Conservation (phyloP, 768 basidiomycete genomes). For the Boletus rubroflammeus region DNA sequence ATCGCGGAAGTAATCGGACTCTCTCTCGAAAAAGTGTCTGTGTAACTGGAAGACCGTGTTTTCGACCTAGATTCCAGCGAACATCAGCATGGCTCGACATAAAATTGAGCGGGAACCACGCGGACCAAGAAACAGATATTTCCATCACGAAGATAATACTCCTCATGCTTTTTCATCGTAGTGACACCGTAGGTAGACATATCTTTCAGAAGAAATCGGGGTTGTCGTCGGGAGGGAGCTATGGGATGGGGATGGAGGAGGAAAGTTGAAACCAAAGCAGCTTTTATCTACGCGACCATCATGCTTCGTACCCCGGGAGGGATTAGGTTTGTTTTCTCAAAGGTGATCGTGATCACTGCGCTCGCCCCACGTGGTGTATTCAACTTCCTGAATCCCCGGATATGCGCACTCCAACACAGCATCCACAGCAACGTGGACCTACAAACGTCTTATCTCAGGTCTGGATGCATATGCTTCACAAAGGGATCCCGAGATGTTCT, state of each 20-base stretch:
- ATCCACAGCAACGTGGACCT: constrained; percentile 24
- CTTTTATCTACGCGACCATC: constrained; percentile 14
- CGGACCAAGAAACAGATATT: constrained; percentile 51
- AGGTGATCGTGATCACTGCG: constrained; percentile 8
- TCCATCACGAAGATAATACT: constrained; percentile 53
- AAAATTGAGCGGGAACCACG: constrained; percentile 9
- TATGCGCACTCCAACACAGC: background rate
- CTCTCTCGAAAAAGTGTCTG: constrained; percentile 35
- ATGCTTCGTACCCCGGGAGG: background rate
- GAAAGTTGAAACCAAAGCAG: background rate
- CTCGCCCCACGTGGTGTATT: constrained; percentile 7
- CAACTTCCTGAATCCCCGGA: background rate
- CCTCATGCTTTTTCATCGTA: constrained; percentile 22
- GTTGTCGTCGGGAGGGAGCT: background rate
- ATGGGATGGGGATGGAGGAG: background rate
- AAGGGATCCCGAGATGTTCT: background rate
- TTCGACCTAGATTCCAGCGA: constrained; percentile 29
- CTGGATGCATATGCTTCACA: background rate
- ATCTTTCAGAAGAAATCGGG: background rate
- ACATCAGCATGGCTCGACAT: background rate
- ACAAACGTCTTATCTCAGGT: constrained; percentile 15
- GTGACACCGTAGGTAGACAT: constrained; percentile 12
- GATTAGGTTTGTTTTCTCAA: constrained; percentile 12
- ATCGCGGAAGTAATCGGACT: constrained; percentile 30
- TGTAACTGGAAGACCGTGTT: constrained; percentile 33